A percentile compares a stretch with the other conserved stretches of the same genome.
Evolutionary conservation across 441 rosid species (phyloP).

Genomic region (California macrophylla): DNA sequence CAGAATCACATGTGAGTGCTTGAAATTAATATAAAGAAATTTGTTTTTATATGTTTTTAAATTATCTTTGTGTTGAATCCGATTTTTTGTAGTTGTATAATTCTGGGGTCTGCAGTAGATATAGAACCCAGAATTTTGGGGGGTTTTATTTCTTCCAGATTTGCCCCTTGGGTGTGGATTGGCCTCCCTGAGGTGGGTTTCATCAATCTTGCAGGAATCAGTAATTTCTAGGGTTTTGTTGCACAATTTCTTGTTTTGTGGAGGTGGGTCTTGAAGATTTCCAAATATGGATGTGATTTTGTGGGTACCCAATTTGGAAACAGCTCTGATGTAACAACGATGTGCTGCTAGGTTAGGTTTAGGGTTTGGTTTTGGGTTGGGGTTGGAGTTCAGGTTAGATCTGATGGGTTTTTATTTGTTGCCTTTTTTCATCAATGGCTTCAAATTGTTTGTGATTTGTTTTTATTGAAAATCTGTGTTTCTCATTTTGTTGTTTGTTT

Average conservation of each 20-base stretch:
- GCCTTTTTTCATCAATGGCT: not conserved
- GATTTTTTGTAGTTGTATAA: not conserved
- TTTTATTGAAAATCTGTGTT: not conserved
- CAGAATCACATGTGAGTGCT: not conserved
- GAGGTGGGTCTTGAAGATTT: constrained; percentile 19
- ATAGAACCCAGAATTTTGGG: not conserved
- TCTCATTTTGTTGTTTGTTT: constrained; percentile 11
- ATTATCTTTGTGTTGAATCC: not conserved
- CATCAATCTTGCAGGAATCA: constrained; percentile 1
- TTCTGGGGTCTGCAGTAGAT: not conserved
- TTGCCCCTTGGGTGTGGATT: constrained; percentile 26
- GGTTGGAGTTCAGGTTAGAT: constrained; percentile 29
- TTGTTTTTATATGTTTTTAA: not conserved
- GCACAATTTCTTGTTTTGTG: constrained; percentile 2
- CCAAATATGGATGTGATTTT: constrained; percentile 22
- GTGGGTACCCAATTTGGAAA: constrained; percentile 22
- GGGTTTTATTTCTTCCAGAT: constrained; percentile 23
- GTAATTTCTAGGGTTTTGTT: constrained; percentile 20
- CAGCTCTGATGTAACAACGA: constrained; percentile 9
- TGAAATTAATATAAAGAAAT: not conserved
- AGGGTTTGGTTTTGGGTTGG: constrained; percentile 15
- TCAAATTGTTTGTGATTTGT: constrained; percentile 16
- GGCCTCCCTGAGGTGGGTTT: constrained; percentile 4
- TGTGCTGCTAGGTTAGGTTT: constrained; percentile 25
- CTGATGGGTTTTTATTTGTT: constrained; percentile 24